Evolutionary conservation across 2,329 filamentous ascomycete species (phyloP).

Genomic region (Sarocladium strictum): DNA sequence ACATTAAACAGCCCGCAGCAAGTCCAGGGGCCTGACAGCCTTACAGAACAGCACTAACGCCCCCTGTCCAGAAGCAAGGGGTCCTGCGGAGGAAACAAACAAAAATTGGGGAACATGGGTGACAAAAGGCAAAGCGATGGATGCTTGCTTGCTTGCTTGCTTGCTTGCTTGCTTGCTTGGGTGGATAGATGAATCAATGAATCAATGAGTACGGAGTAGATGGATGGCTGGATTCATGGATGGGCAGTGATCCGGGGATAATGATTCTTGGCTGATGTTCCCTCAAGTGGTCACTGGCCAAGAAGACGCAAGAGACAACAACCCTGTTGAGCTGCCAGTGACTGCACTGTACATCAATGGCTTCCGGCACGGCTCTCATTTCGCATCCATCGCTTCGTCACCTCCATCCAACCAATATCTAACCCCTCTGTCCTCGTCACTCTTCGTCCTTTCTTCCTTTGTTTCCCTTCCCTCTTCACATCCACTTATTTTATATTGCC

Average conservation of each 20-base stretch:
- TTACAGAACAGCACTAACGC: no score
- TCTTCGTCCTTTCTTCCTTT: not conserved
- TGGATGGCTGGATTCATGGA: not conserved
- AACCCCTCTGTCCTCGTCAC: not conserved
- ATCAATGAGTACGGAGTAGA: no score
- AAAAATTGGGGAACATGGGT: not conserved
- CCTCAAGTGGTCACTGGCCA: not conserved
- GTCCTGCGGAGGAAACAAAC: not conserved
- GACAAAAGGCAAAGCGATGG: not conserved
- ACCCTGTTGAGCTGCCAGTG: no score
- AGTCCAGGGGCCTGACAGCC: no score
- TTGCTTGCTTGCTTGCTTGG: not conserved
- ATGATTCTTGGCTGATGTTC: not conserved
- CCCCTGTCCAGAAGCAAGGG: not conserved
- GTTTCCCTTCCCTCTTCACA: not conserved
- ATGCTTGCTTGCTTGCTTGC: not conserved
- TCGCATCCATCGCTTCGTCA: no score
- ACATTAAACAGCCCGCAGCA: conserved; percentile 1
- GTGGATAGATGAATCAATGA: not conserved
- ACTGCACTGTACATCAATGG: not conserved
- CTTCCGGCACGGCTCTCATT: no score
- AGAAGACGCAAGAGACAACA: no score
- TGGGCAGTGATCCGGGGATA: not conserved
- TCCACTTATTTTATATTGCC: conserved; percentile 2
- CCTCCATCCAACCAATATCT: not conserved